A percentile compares a stretch with the other conserved stretches of the same genome.
Evolutionary conservation across 257 asterid genomes (phyloP).

Genomic region (Petunia secreta): DNA sequence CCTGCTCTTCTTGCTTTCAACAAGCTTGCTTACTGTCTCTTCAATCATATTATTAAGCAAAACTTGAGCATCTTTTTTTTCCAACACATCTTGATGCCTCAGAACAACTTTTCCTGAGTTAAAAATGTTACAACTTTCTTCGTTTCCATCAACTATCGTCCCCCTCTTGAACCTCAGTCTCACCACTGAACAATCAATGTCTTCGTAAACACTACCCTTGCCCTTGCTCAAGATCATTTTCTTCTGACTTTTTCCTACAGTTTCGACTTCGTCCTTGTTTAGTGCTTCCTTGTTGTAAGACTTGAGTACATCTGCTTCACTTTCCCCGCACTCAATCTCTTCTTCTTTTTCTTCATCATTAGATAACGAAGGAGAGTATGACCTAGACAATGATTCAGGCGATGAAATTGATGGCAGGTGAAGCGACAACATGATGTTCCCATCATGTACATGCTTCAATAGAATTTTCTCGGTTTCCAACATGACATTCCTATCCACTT

Average conservation of each 20-base stretch:
- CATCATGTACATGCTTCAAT: neutral
- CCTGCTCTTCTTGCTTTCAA: conserved; percentile 57
- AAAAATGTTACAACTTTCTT: conserved; percentile 9
- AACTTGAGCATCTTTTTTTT: conserved; percentile 44
- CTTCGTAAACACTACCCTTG: neutral
- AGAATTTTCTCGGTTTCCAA: conserved; percentile 21
- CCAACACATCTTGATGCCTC: conserved; percentile 46
- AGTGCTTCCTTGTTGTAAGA: neutral
- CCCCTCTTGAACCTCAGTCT: neutral
- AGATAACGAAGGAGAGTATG: neutral
- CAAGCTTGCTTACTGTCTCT: conserved; percentile 50
- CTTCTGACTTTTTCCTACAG: neutral
- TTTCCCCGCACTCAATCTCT: too few species aligned
- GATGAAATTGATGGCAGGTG: neutral
- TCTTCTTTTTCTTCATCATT: neutral
- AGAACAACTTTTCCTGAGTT: conserved; percentile 35
- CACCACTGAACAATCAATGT: neutral
- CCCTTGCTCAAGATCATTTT: neutral
- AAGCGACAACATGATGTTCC: neutral
- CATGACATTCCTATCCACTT: conserved; percentile 56
- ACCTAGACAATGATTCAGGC: neutral
- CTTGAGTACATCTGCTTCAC: neutral
- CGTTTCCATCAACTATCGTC: conserved; percentile 2
- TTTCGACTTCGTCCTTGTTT: neutral
- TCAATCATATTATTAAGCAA: conserved; percentile 34